Evolutionary conservation across 805 yeast species (phyloP), one percentile per base, ranked within the genome.

Genomic region (Kluyveromyces aestuarii): DNA sequence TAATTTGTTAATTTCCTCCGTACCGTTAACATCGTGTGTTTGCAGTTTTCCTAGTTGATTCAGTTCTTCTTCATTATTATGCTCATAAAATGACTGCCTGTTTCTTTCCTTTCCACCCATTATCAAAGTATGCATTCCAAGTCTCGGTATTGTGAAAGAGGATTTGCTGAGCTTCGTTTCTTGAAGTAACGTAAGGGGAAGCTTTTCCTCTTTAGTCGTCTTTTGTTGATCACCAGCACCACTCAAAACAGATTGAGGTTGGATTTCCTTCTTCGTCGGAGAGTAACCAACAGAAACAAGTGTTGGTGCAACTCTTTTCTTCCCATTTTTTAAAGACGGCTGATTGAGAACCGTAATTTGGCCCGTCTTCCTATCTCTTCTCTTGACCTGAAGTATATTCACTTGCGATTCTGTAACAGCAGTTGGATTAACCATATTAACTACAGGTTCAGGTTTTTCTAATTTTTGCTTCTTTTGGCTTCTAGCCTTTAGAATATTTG

Each of bases 301-400:
- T 19, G 81, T 71, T 6, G 93, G 95, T 0, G 86, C 77, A 2
- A 86, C 88, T 55, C 93, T 67, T 56, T 84, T 85, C 58, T 79
- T 80, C 4, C 93, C 93, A 37, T 83, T 82, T 56, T 86, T 84
- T 1, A 90, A 79, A 6, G 85, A 74, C 1, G 82, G 75, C 48
- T 66, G 81, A 76, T 62, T 71, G 46, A 58, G 53, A 39, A 55
- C 64, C 11, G 47, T 54, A 9, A 38, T 33, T 13, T 33, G 39
- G 16, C 40, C 41, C 14, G 36, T 39, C 21, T 19, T 37, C 21
- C 54, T 61, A 17, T 56, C 60, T 49, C 59, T 60, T 41, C 62
- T 53, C 41, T 63, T 66, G 16, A 67, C 66, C 37, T 57, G 57
- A 30, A 62, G 40, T 17, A 61, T 58, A 47, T 60, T 60, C 1